phyloP scores from a whole-genome alignment of 345 rosid species.

The Noccaea caerulescens region DNA sequence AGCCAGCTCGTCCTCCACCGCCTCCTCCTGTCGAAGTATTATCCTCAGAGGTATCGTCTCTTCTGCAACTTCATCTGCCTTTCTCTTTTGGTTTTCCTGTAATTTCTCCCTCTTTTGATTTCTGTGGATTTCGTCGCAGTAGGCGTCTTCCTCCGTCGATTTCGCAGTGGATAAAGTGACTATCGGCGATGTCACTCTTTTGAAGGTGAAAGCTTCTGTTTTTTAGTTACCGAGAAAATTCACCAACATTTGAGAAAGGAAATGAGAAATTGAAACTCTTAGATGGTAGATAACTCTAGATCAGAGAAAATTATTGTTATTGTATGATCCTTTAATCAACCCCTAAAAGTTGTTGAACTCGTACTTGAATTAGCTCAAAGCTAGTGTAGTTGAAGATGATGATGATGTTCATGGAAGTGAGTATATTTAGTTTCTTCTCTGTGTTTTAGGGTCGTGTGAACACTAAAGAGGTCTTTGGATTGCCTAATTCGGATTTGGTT shows the following conservation, averaged over 20 bases:
- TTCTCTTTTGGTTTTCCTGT: neutral
- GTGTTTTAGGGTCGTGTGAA: constrained; percentile 76
- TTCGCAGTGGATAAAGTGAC: constrained; percentile 54
- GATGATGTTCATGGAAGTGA: constrained; percentile 20
- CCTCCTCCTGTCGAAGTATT: constrained; percentile 76
- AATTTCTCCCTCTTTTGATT: neutral
- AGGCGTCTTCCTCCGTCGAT: constrained; percentile 62
- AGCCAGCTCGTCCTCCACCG: constrained; percentile 63
- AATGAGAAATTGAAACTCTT: neutral
- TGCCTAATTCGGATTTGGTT: constrained; percentile 87
- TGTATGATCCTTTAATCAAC: neutral
- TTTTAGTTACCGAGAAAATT: neutral
- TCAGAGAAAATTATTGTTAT: neutral
- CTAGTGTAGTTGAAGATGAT: neutral
- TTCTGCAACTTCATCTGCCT: neutral
- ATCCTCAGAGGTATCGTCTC: constrained; percentile 57
- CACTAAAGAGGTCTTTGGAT: constrained; percentile 79
- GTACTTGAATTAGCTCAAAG: neutral
- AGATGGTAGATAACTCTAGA: neutral
- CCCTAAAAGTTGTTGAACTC: neutral
- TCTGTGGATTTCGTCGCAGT: constrained; percentile 17
- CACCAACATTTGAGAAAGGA: neutral
- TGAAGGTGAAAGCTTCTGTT: constrained; percentile 56
- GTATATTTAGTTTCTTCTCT: constrained; percentile 12
- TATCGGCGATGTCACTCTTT: constrained; percentile 63